Evolutionary conservation across 2,329 filamentous ascomycete genomes (phyloP), one percentile per base, ranked within the genome.

Genomic region (Fusarium scirpi): DNA sequence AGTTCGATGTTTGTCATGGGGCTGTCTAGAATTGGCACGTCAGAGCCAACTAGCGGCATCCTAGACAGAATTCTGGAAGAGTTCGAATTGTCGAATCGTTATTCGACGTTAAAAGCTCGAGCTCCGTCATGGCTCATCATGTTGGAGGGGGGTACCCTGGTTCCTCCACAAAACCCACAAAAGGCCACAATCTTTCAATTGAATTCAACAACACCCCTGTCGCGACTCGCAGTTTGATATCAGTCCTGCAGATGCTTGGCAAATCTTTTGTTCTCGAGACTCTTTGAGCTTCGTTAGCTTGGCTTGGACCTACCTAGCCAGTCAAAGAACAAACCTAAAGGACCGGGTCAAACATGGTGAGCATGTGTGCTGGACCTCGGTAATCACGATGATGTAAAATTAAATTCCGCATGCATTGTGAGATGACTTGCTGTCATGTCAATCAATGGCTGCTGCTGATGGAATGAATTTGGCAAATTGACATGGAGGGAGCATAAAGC

Each of bases 41-140:
- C 72, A 76, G 72, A 74, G 58, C 30, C 34, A 62, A 52, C 62
- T 73, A 76, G 73, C 53, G 70, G 70, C 63, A 67, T 43, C 55
- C 58, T 58, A 64, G 57, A 57, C 70, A 65, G 65, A 69, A 70
- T 76, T 76, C 74, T 76, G 74, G 74, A 76, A 76, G 62, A 71
- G 62, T 76, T 76, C 74, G 71, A 76, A 76, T 76, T 76, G 74
- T 74, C 74, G 72, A 76, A 75, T 76, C 63, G 60, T 58, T 40
- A 61, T 70, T 53, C 57, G 51, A 52, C 52, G 51, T 67, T 71
- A 52, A 58, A 46, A 71, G 63, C 52, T 69, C 57, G 30, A 66
- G 65, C 65, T 71, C 59, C 71, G 61, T 74, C 70, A 69, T 73
- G 63, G 65, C 46, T 63, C 49, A 47, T 34, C 49, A 47, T 34